These are phyloP conservation scores for Fusarium incarnatum DNA, from an alignment of 2,329 filamentous ascomycete genomes.

Conservation along the genomic window DNA sequence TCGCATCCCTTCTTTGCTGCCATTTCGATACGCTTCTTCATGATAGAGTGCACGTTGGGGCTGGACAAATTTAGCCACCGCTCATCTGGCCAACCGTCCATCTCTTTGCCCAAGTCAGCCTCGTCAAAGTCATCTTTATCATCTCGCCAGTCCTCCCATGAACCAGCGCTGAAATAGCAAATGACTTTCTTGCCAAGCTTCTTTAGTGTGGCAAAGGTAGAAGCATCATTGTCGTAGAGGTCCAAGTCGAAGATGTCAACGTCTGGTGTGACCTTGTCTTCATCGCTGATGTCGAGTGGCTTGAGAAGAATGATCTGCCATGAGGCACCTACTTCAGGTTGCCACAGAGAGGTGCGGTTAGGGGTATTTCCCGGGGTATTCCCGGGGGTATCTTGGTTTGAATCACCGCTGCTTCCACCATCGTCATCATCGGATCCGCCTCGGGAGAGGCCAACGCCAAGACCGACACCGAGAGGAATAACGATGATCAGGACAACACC, in stretches of 20 bases:
- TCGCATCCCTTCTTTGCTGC: constrained; percentile 74
- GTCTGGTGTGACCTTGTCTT: constrained; percentile 53
- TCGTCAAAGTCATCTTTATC: constrained; percentile 67
- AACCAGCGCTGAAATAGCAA: constrained; percentile 81
- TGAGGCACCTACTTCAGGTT: constrained; percentile 61
- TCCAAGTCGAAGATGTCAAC: constrained; percentile 62
- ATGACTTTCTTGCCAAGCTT: constrained; percentile 71
- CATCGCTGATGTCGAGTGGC: constrained; percentile 57
- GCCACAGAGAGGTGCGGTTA: constrained; percentile 56
- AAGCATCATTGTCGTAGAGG: constrained; percentile 64
- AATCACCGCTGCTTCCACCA: neutral
- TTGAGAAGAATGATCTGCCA: constrained; percentile 72
- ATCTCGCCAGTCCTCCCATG: constrained; percentile 71
- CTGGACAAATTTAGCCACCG: constrained; percentile 72
- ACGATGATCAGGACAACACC: neutral
- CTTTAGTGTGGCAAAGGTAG: constrained; percentile 64
- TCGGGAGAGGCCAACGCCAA: neutral
- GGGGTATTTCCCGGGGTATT: neutral
- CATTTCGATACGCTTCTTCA: constrained; percentile 68
- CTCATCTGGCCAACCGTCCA: constrained; percentile 75
- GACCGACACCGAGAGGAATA: neutral
- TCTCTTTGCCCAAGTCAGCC: constrained; percentile 65
- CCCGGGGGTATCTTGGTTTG: neutral
- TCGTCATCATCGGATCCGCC: neutral
- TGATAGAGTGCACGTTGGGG: constrained; percentile 70